Conservation (phyloP, 805 yeast species). For the Ogataea neopini region DNA sequence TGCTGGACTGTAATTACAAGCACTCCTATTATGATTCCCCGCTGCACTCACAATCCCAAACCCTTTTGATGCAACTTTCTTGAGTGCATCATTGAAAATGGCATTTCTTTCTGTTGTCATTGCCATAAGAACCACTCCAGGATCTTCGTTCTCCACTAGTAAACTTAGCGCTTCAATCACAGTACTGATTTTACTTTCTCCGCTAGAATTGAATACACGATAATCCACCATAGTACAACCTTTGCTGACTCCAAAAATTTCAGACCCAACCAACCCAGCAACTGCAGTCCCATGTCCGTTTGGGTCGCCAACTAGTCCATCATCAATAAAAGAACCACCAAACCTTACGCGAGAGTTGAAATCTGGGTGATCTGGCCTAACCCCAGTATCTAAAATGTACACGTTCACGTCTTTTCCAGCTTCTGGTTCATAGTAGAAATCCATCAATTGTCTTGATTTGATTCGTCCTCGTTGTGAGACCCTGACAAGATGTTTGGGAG, state of each 20-base stretch:
- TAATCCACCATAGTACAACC: slow-evolving; percentile 43
- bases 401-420: slow-evolving; percentile 43
- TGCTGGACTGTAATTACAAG: slow-evolving; percentile 50
- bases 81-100: slow-evolving; percentile 46
- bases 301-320: slow-evolving; percentile 28
- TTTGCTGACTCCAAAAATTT: slow-evolving; percentile 55
- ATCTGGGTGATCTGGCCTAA: slow-evolving; percentile 42
- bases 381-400: slow-evolving; percentile 42
- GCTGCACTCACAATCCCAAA: slow-evolving; percentile 51
- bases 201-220: slow-evolving; percentile 41
- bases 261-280: slow-evolving; percentile 55
- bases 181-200: slow-evolving; percentile 37
- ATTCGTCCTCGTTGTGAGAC: slow-evolving; percentile 38
- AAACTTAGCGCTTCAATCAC: slow-evolving; percentile 36
- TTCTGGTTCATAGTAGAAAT: slow-evolving; percentile 43
- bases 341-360: slow-evolving; percentile 43
- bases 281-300: slow-evolving; percentile 62
- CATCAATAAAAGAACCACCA: slow-evolving; percentile 43
- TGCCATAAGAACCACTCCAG: slow-evolving; percentile 42
- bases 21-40: slow-evolving; percentile 46
- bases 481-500: slow-evolving; percentile 45
- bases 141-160: slow-evolving; percentile 29
- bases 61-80: slow-evolving; percentile 41
- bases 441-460: slow-evolving; percentile 32
- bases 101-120: slow-evolving; percentile 39